Conservation (phyloP, 1,139 yeast species). For the Meyerozyma smithsonii region DNA sequence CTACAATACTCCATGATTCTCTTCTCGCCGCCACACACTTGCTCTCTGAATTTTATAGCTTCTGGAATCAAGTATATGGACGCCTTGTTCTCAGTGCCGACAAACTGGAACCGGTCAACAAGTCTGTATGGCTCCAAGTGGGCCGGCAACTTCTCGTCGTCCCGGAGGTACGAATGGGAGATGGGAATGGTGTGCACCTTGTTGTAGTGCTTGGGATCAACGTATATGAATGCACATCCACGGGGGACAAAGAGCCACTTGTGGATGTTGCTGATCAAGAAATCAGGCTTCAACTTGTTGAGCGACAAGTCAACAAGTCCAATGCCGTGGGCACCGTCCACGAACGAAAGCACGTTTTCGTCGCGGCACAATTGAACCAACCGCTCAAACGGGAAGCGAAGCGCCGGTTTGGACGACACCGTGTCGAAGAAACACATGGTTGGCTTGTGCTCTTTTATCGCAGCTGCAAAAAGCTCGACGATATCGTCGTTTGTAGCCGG, state of each 20-base stretch:
- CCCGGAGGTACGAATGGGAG: slow-evolving; percentile 9
- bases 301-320: slow-evolving; percentile 12
- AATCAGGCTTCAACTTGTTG: slow-evolving; percentile 10
- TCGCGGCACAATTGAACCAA: slow-evolving; percentile 9
- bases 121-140: slow-evolving; percentile 6
- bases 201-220: slow-evolving; percentile 9
- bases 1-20: slow-evolving; percentile 45
- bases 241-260: slow-evolving; percentile 14
- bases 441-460: slow-evolving; percentile 14
- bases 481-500: slow-evolving; percentile 40
- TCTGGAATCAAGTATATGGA: slow-evolving; percentile 9
- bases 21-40: slow-evolving; percentile 60
- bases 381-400: slow-evolving; percentile 8
- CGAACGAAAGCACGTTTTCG: slow-evolving; percentile 10
- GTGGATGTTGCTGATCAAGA: slow-evolving; percentile 12
- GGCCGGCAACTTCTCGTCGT: slow-evolving; percentile 3
- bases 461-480: slow-evolving; percentile 34
- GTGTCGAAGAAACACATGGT: slow-evolving; percentile 10
- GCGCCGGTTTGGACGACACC: slow-evolving; percentile 12
- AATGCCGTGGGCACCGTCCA: slow-evolving; percentile 14
- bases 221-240: slow-evolving; percentile 13
- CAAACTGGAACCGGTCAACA: slow-evolving; percentile 9
- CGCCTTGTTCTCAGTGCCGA: slow-evolving; percentile 9
- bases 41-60: slow-evolving; percentile 50
- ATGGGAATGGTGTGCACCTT: slow-evolving; percentile 11